These are phyloP conservation scores for Marasmius oreades DNA, from an alignment of 1,284 basidiomycete species.

Conservation along the genomic window DNA sequence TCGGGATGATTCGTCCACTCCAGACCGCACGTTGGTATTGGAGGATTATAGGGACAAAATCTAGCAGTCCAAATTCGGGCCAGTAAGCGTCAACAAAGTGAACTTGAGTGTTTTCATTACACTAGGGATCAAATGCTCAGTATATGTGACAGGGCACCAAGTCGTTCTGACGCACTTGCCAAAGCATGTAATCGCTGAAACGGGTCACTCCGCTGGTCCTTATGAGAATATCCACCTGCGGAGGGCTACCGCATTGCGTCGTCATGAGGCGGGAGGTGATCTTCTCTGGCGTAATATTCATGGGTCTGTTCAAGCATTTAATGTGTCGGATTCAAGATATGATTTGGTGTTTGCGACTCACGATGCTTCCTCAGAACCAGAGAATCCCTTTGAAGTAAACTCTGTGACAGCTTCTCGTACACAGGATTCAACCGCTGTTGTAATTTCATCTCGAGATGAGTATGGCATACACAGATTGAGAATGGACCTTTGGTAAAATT, in stretches of 20 bases:
- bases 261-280: slow-evolving; percentile 71
- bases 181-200: slow-evolving; percentile 90
- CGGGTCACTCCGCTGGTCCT: slow-evolving; percentile 91
- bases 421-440: slow-evolving; percentile 65
- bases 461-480: slow-evolving; percentile 97
- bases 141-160: not conserved
- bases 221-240: slow-evolving; percentile 81
- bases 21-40: slow-evolving; percentile 82
- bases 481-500: slow-evolving; percentile 57
- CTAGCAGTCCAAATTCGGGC: slow-evolving; percentile 91
- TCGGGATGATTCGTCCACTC: slow-evolving; percentile 20
- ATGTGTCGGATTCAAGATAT: not conserved
- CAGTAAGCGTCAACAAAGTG: slow-evolving; percentile 91
- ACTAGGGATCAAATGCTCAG: slow-evolving; percentile 37
- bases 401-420: slow-evolving; percentile 45
- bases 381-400: slow-evolving; percentile 21
- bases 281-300: slow-evolving; percentile 57
- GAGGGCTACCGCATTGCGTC: slow-evolving; percentile 64
- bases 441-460: slow-evolving; percentile 89
- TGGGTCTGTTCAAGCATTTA: slow-evolving; percentile 25
- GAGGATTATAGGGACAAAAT: slow-evolving; percentile 83
- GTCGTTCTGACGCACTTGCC: slow-evolving; percentile 68
- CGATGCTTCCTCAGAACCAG: not conserved
- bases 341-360: not conserved
- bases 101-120: slow-evolving; percentile 81